Percentiles rank a stretch among this genome's conserved stretches.
Conservation (phyloP, 768 basidiomycete genomes). For the Antrodiella citrinella region DNA sequence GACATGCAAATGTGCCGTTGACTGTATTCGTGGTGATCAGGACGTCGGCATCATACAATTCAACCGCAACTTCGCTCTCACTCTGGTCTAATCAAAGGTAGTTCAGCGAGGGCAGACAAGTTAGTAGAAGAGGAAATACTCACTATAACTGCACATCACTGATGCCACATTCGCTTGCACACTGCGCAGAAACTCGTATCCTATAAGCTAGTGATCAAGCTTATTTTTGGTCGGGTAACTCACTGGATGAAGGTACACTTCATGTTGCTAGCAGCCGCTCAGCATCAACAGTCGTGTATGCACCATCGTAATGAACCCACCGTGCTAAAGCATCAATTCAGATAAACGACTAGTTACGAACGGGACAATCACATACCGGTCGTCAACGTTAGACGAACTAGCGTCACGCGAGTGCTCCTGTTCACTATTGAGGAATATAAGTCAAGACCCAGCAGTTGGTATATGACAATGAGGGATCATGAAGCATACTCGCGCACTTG, state of each 20-base stretch:
- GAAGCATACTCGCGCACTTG: conserved; percentile 14
- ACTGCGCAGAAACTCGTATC: conserved; percentile 13
- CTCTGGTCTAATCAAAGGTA: background rate
- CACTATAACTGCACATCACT: conserved; percentile 21
- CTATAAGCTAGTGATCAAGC: background rate
- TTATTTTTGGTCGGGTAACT: background rate
- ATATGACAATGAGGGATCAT: too few relatives aligned
- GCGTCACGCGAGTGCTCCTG: conserved; percentile 53
- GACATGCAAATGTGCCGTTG: conserved; percentile 10
- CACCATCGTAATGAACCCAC: too few relatives aligned
- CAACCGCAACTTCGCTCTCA: background rate
- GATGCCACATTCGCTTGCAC: conserved; percentile 19
- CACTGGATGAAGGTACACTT: conserved; percentile 16
- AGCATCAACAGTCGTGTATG: too few relatives aligned
- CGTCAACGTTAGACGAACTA: conserved; percentile 61
- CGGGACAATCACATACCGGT: conserved; percentile 24
- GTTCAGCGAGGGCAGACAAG: background rate
- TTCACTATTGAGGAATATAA: conserved; percentile 33
- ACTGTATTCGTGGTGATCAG: background rate
- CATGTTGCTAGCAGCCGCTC: conserved; percentile 21
- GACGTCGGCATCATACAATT: background rate
- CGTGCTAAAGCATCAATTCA: too few relatives aligned
- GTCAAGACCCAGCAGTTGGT: background rate
- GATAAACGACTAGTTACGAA: background rate
- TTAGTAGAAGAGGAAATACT: conserved; percentile 1